Percentiles rank a stretch among this genome's conserved stretches.
These are phyloP conservation scores for Penicillium thymicola DNA, from an alignment of 2,329 filamentous ascomycete genomes.

Conservation along the genomic window DNA sequence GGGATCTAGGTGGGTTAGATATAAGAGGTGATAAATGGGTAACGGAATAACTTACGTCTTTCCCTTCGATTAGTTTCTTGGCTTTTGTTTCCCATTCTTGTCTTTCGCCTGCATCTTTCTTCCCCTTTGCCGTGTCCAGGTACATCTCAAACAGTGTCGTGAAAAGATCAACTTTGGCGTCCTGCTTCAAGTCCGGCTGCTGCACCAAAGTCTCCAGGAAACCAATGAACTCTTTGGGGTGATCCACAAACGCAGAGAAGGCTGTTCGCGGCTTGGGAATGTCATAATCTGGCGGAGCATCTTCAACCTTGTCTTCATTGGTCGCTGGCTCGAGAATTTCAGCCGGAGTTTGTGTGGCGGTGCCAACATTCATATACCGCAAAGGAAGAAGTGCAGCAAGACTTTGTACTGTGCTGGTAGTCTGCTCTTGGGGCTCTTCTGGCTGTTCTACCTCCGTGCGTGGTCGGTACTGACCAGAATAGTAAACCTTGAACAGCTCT, in stretches of 20 bases:
- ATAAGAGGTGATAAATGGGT: not conserved
- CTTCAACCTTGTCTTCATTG: slow-evolving; percentile 25
- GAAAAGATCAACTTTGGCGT: slow-evolving; percentile 80
- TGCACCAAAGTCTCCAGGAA: slow-evolving; percentile 87
- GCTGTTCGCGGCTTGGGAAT: slow-evolving; percentile 80
- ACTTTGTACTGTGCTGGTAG: slow-evolving; percentile 78
- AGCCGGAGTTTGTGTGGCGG: slow-evolving; percentile 37
- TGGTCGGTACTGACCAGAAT: slow-evolving; percentile 77
- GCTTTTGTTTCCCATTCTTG: slow-evolving; percentile 87
- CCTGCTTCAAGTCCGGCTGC: slow-evolving; percentile 65
- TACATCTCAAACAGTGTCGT: slow-evolving; percentile 99
- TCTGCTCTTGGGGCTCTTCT: slow-evolving; percentile 44
- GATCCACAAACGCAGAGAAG: slow-evolving; percentile 95
- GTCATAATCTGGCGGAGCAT: slow-evolving; percentile 61
- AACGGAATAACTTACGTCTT: slow-evolving; percentile 52
- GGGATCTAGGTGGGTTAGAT: slow-evolving; percentile 49
- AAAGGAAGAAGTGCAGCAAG: slow-evolving; percentile 78
- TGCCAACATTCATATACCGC: slow-evolving; percentile 73
- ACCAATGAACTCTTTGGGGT: slow-evolving; percentile 83
- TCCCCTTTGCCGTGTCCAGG: slow-evolving; percentile 77
- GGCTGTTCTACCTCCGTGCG: slow-evolving; percentile 59
- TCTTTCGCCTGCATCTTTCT: slow-evolving; percentile 63
- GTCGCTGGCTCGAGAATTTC: slow-evolving; percentile 28
- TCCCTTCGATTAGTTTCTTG: slow-evolving; percentile 78
- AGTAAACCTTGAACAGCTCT: slow-evolving; percentile 88